A percentile compares a stretch with the other conserved stretches of the same genome.
These are phyloP conservation scores for Apophysomyces elegans DNA, from an alignment of 371 early-diverging fungal species.

Conservation along the genomic window DNA sequence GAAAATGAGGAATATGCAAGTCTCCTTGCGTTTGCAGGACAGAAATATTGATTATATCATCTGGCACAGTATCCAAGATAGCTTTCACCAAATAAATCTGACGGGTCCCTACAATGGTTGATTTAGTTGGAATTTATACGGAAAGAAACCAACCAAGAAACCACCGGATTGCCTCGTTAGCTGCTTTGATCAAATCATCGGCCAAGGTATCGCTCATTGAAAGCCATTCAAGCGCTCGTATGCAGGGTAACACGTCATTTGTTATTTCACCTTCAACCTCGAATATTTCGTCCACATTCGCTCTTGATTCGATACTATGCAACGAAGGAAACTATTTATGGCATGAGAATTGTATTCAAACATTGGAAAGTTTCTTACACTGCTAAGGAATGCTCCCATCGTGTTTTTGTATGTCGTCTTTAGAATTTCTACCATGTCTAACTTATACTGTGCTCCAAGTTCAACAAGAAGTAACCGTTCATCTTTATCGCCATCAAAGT, in stretches of 20 bases:
- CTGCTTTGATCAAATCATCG: background rate
- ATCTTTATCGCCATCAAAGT: slow-evolving; percentile 28
- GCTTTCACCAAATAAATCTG: background rate
- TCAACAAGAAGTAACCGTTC: slow-evolving; percentile 23
- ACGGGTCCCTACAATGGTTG: background rate
- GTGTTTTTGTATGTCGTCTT: background rate
- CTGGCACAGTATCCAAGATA: background rate
- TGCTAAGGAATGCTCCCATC: background rate
- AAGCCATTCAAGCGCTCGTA: background rate
- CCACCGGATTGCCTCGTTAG: background rate
- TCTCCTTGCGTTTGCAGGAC: background rate
- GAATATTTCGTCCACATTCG: background rate
- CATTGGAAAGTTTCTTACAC: background rate
- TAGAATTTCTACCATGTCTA: slow-evolving; percentile 17
- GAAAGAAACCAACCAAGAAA: background rate
- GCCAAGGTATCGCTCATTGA: background rate
- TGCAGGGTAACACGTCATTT: background rate
- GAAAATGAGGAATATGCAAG: background rate
- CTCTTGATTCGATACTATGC: background rate
- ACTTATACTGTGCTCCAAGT: slow-evolving; percentile 22
- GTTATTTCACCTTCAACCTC: background rate
- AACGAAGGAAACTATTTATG: background rate
- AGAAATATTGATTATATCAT: background rate
- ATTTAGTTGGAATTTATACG: background rate
- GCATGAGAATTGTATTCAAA: background rate